Evolutionary conservation across 2,329 filamentous ascomycete genomes (phyloP), one percentile per base, ranked within the genome.

Genomic region (Diaporthe citri): DNA sequence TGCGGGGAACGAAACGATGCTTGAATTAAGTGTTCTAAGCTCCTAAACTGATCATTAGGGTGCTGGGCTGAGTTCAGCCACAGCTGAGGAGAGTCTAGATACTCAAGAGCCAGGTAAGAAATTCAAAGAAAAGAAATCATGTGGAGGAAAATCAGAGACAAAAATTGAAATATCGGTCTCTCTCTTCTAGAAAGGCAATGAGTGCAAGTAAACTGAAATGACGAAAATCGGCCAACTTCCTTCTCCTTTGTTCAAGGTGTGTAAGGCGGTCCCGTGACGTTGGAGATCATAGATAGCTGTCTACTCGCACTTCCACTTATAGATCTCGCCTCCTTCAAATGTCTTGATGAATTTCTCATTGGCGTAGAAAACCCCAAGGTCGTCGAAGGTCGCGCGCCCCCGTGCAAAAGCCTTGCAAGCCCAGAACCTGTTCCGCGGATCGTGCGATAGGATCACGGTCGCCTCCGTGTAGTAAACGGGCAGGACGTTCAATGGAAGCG

Each of bases 321-420:
- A 31, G 17, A 64, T 48, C 8, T 46, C 60, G 8, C 60, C 60
- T 34, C 60, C 60, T 20, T 64, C 41, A n/a, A 64, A 64, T n/a
- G 60, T 64, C 41, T 64, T 64, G 25, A 34, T 13, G 28, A 64
- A 64, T 15, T 25, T 46, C 60, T 46, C 41, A 22, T 64, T 64
- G 4, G 60, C 41, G 41, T 48, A 64, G 60, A 64, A 64, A 20
- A 48, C 28, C 3, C 60, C 60, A 48, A 64, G 60, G 25, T 64
- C 60, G 17, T 64, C 60, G 41, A 64, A 64, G 17, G 41, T 46
- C 28, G 60, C 60, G 34, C 60, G 60, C 15, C 60, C 60, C 2
- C 10, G 25, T 2, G 60, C 41, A 31, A 64, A 64, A 8, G 60
- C 60, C 5, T 28, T 31, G 60, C 60, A 64, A 12, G n/a, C 20